phyloP scores from a whole-genome alignment of 2,329 filamentous ascomycete genomes.

The Colletotrichum sp. region DNA sequence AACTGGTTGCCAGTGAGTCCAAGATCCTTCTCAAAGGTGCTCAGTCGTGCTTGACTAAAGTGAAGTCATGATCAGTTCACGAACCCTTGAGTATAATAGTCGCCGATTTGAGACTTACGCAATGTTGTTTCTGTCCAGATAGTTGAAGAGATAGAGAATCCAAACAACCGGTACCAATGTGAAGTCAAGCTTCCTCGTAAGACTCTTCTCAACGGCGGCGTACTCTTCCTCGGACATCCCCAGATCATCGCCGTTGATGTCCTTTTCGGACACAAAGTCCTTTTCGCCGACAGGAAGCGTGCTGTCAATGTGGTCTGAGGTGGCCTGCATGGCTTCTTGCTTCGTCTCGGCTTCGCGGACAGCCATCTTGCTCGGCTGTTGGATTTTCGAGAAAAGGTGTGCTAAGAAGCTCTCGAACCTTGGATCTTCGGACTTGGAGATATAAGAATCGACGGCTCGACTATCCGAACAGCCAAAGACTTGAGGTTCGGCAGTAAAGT shows the following conservation, averaged over 20 bases:
- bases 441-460: not conserved
- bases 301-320: not conserved
- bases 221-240: not conserved
- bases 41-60: not conserved
- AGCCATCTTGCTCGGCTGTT: not conserved
- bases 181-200: conserved; percentile 26
- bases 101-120: conserved; percentile 1
- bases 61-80: not conserved
- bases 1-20: not conserved
- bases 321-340: not conserved
- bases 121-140: conserved; percentile 5
- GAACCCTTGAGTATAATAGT: not conserved
- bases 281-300: not conserved
- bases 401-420: too few species aligned
- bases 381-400: not conserved
- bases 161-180: conserved; percentile 22
- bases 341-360: not conserved
- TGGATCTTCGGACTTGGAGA: too few species aligned
- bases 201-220: not conserved
- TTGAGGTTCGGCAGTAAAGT: not conserved
- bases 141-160: conserved; percentile 8
- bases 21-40: not conserved
- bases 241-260: not conserved
- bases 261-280: not conserved
- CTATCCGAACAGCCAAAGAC: accelerated